These are phyloP conservation scores for Penicillium sumatraense DNA, from an alignment of 2,329 filamentous ascomycete species.

Conservation along the genomic window DNA sequence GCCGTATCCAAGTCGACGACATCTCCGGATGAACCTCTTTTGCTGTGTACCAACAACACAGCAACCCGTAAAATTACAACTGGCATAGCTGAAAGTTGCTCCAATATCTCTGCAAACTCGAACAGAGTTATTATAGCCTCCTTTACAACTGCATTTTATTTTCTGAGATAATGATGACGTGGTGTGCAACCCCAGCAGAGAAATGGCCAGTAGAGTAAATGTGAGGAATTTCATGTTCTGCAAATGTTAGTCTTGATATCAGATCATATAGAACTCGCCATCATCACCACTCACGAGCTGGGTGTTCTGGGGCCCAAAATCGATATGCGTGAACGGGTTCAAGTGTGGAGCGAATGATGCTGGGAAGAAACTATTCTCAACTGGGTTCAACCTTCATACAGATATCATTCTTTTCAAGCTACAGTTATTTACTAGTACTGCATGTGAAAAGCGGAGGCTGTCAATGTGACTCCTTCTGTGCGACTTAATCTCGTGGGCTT, in stretches of 20 bases:
- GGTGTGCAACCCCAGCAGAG: not conserved
- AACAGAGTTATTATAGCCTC: not conserved
- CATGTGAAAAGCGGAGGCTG: not conserved
- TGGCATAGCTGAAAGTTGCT: not conserved
- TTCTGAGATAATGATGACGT: not conserved
- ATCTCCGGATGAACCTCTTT: slow-evolving; percentile 2
- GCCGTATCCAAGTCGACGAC: slow-evolving; percentile 8
- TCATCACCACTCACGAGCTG: not conserved
- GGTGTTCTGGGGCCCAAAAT: not conserved
- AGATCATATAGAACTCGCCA: not conserved
- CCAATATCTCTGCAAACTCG: slow-evolving; percentile 6
- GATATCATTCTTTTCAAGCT: not conserved
- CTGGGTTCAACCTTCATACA: not conserved
- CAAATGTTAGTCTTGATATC: not conserved
- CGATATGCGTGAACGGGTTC: not conserved
- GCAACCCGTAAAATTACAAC: slow-evolving; percentile 11
- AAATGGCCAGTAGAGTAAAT: not conserved
- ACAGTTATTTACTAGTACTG: not conserved
- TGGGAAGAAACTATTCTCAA: not conserved
- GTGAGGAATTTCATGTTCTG: not conserved
- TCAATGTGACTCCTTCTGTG: not conserved
- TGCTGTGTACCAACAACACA: slow-evolving; percentile 6
- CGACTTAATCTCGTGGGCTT: not conserved
- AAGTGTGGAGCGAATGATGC: not conserved
- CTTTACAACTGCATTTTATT: slow-evolving; percentile 9